phyloP scores from a whole-genome alignment of 2,329 filamentous ascomycete species.

The Colletotrichum chrysophilum region DNA sequence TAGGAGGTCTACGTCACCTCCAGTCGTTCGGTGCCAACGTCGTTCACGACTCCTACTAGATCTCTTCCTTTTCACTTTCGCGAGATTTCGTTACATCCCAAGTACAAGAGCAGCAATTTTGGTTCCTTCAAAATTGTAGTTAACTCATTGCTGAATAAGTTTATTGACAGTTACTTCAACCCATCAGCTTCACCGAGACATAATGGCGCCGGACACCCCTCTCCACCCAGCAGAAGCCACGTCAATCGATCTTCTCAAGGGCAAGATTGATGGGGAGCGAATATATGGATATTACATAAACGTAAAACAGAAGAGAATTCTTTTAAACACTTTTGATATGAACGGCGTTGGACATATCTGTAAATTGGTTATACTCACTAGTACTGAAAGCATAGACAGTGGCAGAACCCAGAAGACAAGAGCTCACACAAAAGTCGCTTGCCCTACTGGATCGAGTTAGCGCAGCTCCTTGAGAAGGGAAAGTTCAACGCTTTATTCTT shows the following conservation, averaged over 20 bases:
- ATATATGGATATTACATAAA: neutral
- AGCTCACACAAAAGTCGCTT: neutral
- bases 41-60: neutral
- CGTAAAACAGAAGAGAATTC: neutral
- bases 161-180: neutral
- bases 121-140: neutral
- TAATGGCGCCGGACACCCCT: neutral
- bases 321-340: neutral
- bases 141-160: neutral
- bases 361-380: neutral
- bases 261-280: neutral
- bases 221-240: neutral
- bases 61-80: neutral
- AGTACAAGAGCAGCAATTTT: neutral
- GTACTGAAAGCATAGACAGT: neutral
- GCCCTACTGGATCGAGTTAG: conserved; percentile 19
- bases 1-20: neutral
- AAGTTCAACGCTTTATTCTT: conserved; percentile 17
- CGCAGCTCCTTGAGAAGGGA: conserved; percentile 17
- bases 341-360: neutral
- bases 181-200: neutral
- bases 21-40: neutral
- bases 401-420: neutral
- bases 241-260: neutral
- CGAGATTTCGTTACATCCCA: neutral